Evolutionary conservation across 1,284 basidiomycete species (phyloP).

Genomic region (Fomes fomentarius): DNA sequence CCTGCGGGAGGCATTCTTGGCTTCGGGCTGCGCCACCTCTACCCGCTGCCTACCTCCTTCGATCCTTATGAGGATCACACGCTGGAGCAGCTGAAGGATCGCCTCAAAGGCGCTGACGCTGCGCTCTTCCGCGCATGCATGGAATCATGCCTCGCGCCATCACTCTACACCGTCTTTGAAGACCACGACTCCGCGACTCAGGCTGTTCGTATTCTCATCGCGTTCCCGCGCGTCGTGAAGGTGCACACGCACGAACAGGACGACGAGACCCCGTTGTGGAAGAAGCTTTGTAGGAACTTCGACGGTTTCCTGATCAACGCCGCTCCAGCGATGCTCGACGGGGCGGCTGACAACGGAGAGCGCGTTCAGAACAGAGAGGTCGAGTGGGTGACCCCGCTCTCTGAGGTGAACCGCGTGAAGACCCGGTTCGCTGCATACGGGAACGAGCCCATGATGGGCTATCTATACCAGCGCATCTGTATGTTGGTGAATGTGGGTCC

Average conservation of each 20-base stretch:
- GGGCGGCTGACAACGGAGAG: neutral
- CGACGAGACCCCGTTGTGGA: constrained; percentile 12
- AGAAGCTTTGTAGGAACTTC: constrained; percentile 17
- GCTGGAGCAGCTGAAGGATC: constrained; percentile 4
- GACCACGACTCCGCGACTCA: neutral
- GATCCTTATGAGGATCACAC: constrained; percentile 2
- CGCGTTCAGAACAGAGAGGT: neutral
- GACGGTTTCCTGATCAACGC: constrained; percentile 12
- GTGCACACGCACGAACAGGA: constrained; percentile 12
- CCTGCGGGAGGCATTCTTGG: constrained; percentile 39
- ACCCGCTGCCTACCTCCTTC: constrained; percentile 28
- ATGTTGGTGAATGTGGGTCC: constrained; percentile 11
- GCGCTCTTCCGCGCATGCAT: constrained; percentile 20
- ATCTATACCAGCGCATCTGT: constrained; percentile 14
- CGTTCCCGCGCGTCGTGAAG: constrained; percentile 17
- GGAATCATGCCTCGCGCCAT: constrained; percentile 10
- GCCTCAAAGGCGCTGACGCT: constrained; percentile 26
- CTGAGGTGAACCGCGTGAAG: constrained; percentile 3
- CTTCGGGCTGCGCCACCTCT: constrained; percentile 42
- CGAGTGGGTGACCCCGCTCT: constrained; percentile 11
- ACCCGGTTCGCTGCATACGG: constrained; percentile 15
- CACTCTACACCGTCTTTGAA: constrained; percentile 18
- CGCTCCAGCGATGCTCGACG: neutral
- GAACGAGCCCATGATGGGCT: constrained; percentile 16
- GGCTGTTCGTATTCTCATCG: constrained; percentile 8